Evolutionary conservation across 208 protist species (phyloP), one percentile per base, ranked within the genome.

Genomic region (Trypanosomatidae sp.): DNA sequence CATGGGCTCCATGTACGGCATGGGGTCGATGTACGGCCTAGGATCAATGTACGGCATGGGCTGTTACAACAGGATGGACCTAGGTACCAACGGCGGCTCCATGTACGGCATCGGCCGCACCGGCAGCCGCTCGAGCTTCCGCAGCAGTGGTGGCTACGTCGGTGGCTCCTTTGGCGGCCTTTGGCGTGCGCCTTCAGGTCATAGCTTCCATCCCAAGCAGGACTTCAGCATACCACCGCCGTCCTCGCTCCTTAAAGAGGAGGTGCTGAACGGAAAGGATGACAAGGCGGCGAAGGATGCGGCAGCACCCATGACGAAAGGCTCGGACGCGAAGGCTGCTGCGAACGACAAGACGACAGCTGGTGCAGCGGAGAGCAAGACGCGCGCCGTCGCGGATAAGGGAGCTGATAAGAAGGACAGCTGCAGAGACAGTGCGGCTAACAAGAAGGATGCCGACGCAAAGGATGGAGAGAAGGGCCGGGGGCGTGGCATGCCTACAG

Each of bases 51-150:
- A 64, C 15, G 58, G 58, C 41, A 67, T 67, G n/a, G 62, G 28
- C n/a, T 39, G 9, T 43, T 49, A 56, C 43, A 55, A 74, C 59
- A 64, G 75, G 43, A 77, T 74, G 72, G 66, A 33, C 1, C 28
- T 59, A 10, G 59, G 66, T 43, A 68, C 58, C 71, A 60, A 41
- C 66, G 74, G 73, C 66, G 67, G 62, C 53, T 69, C 52, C 58
- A 80, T 88, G 76, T 85, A 88, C 77, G 76, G 80, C 46, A 47
- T 82, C 44, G 77, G 77, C 68, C 68, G 53, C 79, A 53, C 41
- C 46, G 53, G 47, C 41, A 75, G 67, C 55, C 68, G 69, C 55
- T 44, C 71, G 44, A 71, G 71, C 41, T 72, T 76, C 47, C 74
- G 50, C 68, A 75, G 75, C 68, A 82, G 46, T 33, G 68, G 71